Base-by-base conservation (phyloP, 2,329 filamentous ascomycete species). In the Talaromyces sp. region DNA sequence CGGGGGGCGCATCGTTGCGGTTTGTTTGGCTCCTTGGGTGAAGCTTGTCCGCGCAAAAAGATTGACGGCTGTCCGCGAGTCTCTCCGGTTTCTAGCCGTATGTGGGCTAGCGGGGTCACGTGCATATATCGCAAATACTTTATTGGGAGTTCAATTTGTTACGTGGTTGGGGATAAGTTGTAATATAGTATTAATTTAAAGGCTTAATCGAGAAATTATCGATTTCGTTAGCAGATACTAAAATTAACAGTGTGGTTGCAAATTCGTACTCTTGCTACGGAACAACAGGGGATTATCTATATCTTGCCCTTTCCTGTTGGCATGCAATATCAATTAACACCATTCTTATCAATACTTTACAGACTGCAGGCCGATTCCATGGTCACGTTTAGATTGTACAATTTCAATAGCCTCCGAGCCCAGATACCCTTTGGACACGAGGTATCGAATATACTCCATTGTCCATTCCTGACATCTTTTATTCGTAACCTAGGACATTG, bases 1-100 rank as follows among this genome's bases (percentile, higher is more conserved):
- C 61, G 74, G 72, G 36, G 73, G 69, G 51, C 72, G 73, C 76
- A 78, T 78, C 66, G 65, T 72, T 61, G 64, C 66, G 56, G 61
- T 55, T 57, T 54, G 25, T n/a, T 42, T 53, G 49, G 7, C 4
- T 28, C 27, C 22, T 22, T 22, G 22, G 22, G 19, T 42, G 59
- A 42, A 51, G 42, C 47, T 13, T 58, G 28, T 13, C 32, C 32
- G 28, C 28, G 54, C 58, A 53, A 55, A 51, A 60, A 56, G 10
- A 49, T 33, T 28, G 15, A 27, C 17, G 36, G 22, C 36, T 60
- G 51, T 55, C 58, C 58, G 30, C 19, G 22, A 10, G 5, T 10
- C 11, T 25, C 44, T 47, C 44, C 42, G n/a, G 17, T 11, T 22
- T 30, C 59, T 57, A 58, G 58, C 55, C 22, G 8, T 5, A 52